Base-by-base conservation (phyloP, 2,329 filamentous ascomycete genomes). In the Diaporthe velutina region DNA sequence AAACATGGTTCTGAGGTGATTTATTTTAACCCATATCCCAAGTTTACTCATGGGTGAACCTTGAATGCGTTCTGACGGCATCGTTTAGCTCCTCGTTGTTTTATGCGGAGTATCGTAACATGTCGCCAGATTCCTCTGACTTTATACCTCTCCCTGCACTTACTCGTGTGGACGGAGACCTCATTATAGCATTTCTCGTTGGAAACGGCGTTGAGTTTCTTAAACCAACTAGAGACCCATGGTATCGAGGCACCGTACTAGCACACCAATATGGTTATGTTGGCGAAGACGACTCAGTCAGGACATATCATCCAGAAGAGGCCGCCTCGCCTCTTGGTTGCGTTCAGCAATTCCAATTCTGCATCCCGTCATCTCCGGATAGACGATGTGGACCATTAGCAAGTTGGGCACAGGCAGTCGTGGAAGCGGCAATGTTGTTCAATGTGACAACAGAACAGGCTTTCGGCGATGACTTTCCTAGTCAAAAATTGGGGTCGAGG, bases 251-350 rank as follows among this genome's bases (percentile, higher is more conserved):
- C 4, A 61, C 35, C 5, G 15, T 42, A 1, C 22, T 13, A 10
- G 58, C 6, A 61, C n/a, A 10, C 7, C 19, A 3, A 8, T 15
- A 2, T 42, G 2, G 4, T 19, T 40, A 42, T 13, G 1, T 19
- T 3, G 58, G 54, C 3, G 12, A 25, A 30, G 28, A 40, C 12
- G 33, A 48, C 4, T 10, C 25, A 35, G 12, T 35, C 10, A 6
- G 6, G 33, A 2, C 12, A 3, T 74, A 61, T 19, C 12, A 17
- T 15, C 72, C 55, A 9, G 61, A 75, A 3, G 66, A 77, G n/a
- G 55, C 75, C 1, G 67, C 58, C 3, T 77, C 75, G 5, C 71
- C 75, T 1, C 64, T 75, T 5, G 75, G 48, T 13, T 77, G 75
- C 45, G 17, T 19, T 8, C 28, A 50, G 1, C 74, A 70, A 17